These are phyloP conservation scores for Scedosporium boydii DNA, from an alignment of 2,329 filamentous ascomycete genomes.

Conservation along the genomic window DNA sequence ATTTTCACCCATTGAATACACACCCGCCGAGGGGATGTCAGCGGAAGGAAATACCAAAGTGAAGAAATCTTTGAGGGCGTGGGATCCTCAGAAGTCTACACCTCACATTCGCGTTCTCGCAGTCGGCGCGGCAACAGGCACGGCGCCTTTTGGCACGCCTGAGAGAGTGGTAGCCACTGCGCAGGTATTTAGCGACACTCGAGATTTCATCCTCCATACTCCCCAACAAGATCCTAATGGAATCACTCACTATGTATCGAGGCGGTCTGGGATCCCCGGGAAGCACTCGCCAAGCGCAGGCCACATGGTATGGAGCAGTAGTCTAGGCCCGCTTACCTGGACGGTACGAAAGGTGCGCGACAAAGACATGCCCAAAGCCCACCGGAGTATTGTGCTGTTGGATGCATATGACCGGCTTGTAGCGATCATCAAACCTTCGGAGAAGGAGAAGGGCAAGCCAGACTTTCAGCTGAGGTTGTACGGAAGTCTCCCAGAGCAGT, in stretches of 20 bases:
- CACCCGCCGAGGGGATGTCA: neutral
- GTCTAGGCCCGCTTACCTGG: neutral
- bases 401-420: neutral
- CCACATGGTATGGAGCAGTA: neutral
- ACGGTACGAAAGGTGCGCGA: neutral
- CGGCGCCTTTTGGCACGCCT: neutral
- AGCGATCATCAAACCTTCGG: neutral
- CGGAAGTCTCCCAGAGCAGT: neutral
- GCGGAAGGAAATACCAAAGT: neutral
- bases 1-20: neutral
- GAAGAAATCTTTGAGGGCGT: neutral
- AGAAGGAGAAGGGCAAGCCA: neutral
- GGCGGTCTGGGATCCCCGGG: neutral
- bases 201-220: neutral
- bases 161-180: neutral
- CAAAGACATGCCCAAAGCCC: neutral
- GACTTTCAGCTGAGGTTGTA: neutral
- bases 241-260: neutral
- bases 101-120: neutral
- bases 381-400: neutral
- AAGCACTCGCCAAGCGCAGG: neutral
- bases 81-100: neutral
- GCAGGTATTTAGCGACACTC: neutral
- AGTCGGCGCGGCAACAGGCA: no score
- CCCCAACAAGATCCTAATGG: neutral